Base-by-base conservation (phyloP, 192 early-diverging fungal species). In the Coemansia sp. region DNA sequence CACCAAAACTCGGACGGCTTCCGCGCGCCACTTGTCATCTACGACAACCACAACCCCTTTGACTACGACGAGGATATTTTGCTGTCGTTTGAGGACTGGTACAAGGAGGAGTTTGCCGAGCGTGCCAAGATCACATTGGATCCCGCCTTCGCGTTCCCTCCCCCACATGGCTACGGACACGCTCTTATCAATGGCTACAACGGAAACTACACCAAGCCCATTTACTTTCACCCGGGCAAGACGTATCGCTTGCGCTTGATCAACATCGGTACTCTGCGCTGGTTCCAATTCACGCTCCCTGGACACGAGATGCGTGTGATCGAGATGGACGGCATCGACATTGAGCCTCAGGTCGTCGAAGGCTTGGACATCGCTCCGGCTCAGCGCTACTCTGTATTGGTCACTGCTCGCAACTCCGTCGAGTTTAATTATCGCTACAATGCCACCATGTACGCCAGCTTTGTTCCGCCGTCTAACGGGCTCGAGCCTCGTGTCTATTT, bases 1-100 rank as follows among this genome's bases (percentile, higher is more conserved):
- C 85, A 78, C 37, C 90, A 94, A 71, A 93, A 92, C 68, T 87
- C 90, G n/a, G 93, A 95, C 67, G 93, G 93, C 42, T 77, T 93
- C 59, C 88, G 90, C 62, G 76, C 84, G 1, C 83, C 92, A 14
- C 51, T 95, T n/a, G 80, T 93, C 46, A 76, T 95, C 53, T 75
- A 89, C 55, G 84, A 89, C 70, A 75, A 68, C 23, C 8, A 69
- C 37, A 25, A 62, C 23, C 85, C 84, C 19, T 85, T 85, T 65
- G 46, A 73, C 37, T 91, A 91, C 57, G 92, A 92, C 55, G 86
- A 85, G 17, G 92, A 92, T 15, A 73, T 85, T 38, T 64, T 84
- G 32, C 51, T 93, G 37, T 80, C 85, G 34, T 68, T 93, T 34
- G 78, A 89, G 69, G 93, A 91, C 69, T 92, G 88, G 89, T 92